Percentiles rank a stretch among this genome's conserved stretches.
phyloP scores from a whole-genome alignment of 495 filamentous ascomycete genomes.

The Aspergillus haitiensis region DNA sequence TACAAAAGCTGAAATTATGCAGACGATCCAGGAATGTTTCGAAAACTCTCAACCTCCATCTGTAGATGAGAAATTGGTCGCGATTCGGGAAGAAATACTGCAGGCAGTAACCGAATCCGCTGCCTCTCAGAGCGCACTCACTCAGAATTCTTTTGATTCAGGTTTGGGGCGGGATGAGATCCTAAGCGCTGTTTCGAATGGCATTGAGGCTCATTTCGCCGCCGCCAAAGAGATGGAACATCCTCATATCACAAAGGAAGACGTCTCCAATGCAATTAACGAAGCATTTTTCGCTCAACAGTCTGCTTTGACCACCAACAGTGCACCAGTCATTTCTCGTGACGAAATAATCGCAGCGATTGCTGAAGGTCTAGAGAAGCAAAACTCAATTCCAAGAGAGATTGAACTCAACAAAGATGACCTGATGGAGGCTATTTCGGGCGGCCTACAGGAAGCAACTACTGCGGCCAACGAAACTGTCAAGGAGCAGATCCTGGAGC shows the following conservation, averaged over 20 bases:
- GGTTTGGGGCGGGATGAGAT: constrained; percentile 52
- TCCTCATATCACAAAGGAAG: constrained; percentile 45
- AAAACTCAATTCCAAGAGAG: constrained; percentile 51
- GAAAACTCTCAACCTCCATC: constrained; percentile 28
- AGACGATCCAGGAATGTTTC: constrained; percentile 73
- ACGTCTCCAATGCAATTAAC: constrained; percentile 55
- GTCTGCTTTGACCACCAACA: constrained; percentile 33
- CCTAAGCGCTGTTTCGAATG: constrained; percentile 44
- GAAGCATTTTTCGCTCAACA: constrained; percentile 54
- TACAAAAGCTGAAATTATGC: constrained; percentile 74
- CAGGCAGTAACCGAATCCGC: constrained; percentile 40
- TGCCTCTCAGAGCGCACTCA: constrained; percentile 46
- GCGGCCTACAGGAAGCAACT: constrained; percentile 54
- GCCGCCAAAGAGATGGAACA: constrained; percentile 40
- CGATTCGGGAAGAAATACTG: constrained; percentile 44
- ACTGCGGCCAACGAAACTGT: constrained; percentile 49
- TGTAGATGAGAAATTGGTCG: constrained; percentile 34
- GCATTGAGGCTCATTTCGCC: constrained; percentile 43
- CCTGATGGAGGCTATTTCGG: constrained; percentile 65
- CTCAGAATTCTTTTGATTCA: constrained; percentile 48
- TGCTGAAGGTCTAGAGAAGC: constrained; percentile 54
- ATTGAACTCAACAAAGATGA: constrained; percentile 64
- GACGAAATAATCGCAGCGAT: constrained; percentile 58
- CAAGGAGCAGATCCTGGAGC: constrained; percentile 67
- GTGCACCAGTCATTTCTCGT: constrained; percentile 41